Evolutionary conservation across 805 yeast genomes (phyloP).

Genomic region (Myxozyma vanderwaltii): DNA sequence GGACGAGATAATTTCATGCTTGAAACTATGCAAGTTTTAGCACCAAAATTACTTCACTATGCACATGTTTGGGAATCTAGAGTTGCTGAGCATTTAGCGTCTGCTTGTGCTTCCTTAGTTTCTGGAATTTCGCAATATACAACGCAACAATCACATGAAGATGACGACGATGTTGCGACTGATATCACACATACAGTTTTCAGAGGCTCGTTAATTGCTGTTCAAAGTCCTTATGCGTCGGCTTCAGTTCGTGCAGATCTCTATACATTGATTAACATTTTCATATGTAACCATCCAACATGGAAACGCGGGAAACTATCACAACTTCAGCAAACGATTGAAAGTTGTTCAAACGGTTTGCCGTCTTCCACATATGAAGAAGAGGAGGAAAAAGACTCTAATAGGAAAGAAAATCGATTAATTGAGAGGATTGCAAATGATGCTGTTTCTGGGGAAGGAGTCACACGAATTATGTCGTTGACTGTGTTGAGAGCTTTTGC

Average conservation of each 20-base stretch:
- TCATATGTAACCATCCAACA: slow-evolving; percentile 28
- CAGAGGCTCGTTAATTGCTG: slow-evolving; percentile 72
- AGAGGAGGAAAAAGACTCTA: background rate
- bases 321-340: slow-evolving; percentile 25
- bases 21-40: slow-evolving; percentile 71
- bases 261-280: slow-evolving; percentile 50
- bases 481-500: slow-evolving; percentile 70
- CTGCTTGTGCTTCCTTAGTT: slow-evolving; percentile 25
- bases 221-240: slow-evolving; percentile 68
- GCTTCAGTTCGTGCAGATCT: slow-evolving; percentile 73
- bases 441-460: slow-evolving; percentile 76
- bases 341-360: slow-evolving; percentile 14
- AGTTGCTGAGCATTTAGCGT: slow-evolving; percentile 33
- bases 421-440: slow-evolving; percentile 68
- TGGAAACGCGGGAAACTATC: slow-evolving; percentile 12
- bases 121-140: slow-evolving; percentile 22
- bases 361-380: too few species aligned
- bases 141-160: slow-evolving; percentile 29
- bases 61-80: slow-evolving; percentile 46
- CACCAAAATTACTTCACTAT: slow-evolving; percentile 77
- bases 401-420: slow-evolving; percentile 19
- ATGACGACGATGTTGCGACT: slow-evolving; percentile 40
- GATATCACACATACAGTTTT: slow-evolving; percentile 69
- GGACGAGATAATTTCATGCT: slow-evolving; percentile 56
- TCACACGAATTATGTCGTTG: slow-evolving; percentile 72